Base-by-base conservation (phyloP, 108 stramenopile genomes). In the Ochromonas danica region DNA sequence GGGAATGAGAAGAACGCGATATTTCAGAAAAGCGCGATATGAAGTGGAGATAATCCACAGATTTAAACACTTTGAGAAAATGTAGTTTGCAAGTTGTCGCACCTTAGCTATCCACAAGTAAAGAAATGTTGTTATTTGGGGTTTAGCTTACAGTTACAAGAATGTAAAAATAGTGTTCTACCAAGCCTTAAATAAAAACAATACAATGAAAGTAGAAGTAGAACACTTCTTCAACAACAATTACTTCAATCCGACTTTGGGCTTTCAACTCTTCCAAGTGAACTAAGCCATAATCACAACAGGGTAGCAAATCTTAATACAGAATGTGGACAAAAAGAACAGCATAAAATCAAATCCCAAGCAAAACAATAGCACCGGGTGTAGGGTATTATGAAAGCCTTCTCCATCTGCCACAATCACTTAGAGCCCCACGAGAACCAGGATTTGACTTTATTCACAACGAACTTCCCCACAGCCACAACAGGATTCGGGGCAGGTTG, bases 41-140 rank as follows among this genome's bases (percentile, higher is more conserved):
- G 51, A 57, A 57, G 51, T 57, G 51, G 51, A 57, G 51, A 57
- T 57, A 57, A 57, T 57, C 51, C 51, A 57, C 51, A 57, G 51
- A 57, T 57, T 57, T 57, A 57, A 57, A 57, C 51, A 57, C 51
- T 57, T 57, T 57, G 51, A 57, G 51, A 57, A 57, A 57, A 57
- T 57, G 51, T 57, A 57, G 51, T 57, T 57, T 57, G 51, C 51
- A 57, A 57, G 51, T 57, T 57, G 51, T 57, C 51, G 51, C 51
- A 57, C 51, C 51, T 57, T 57, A 57, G 51, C 51, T 57, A 57
- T 57, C 51, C 51, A 57, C 51, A 57, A 57, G 51, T 57, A 57
- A 57, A 57, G 51, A 57, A 57, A 57, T 57, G 51, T 57, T 57
- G 51, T 57, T 57, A 57, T 57, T 57, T 57, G 51, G 51, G 51